phyloP scores from a whole-genome alignment of 2,329 filamentous ascomycete genomes.

The Venturiaceae sp. region DNA sequence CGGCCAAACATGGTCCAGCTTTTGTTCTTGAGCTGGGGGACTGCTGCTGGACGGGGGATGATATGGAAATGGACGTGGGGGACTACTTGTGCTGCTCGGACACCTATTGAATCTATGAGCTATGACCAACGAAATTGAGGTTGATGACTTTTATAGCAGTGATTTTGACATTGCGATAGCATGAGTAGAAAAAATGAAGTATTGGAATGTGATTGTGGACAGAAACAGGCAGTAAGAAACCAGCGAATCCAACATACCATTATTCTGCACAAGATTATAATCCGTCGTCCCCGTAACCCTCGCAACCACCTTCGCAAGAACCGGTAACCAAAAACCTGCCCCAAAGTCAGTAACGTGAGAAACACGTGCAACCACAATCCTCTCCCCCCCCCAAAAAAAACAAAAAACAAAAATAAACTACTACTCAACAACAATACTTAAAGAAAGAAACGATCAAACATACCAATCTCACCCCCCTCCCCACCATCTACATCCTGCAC shows the following conservation, averaged over 20 bases:
- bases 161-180: too few species aligned
- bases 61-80: slow-evolving; percentile 92
- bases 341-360: background rate
- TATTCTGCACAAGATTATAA: slow-evolving; percentile 98
- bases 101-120: slow-evolving; percentile 45
- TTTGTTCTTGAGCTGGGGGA: slow-evolving; percentile 42
- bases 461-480: slow-evolving; percentile 33
- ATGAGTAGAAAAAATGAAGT: too few species aligned
- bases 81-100: slow-evolving; percentile 82
- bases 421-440: background rate
- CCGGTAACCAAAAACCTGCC: slow-evolving; percentile 49
- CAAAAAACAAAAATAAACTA: background rate
- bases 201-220: too few species aligned
- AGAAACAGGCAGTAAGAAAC: background rate
- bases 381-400: background rate
- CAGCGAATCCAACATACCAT: slow-evolving; percentile 40
- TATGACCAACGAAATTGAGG: slow-evolving; percentile 3
- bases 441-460: background rate
- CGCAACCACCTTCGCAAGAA: slow-evolving; percentile 63
- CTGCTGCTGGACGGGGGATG: slow-evolving; percentile 63
- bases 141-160: background rate
- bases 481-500: slow-evolving; percentile 57
- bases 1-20: slow-evolving; percentile 79
- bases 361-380: background rate
- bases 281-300: slow-evolving; percentile 62